Conservation (phyloP, 1,284 basidiomycete species). For the Testicularia cyperi region DNA sequence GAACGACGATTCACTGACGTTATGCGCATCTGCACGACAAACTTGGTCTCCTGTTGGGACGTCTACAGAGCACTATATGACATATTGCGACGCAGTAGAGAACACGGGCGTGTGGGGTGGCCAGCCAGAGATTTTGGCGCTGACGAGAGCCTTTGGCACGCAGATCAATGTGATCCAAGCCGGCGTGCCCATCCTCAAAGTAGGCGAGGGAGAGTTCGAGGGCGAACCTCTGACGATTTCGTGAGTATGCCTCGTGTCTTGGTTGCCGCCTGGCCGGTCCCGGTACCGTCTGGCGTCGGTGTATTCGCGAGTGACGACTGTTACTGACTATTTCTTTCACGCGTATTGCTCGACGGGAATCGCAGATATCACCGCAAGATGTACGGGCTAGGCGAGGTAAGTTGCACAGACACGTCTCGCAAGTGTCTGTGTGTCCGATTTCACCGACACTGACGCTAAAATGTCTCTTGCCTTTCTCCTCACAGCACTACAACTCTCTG, state of each 20-base stretch:
- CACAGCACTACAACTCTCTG: slow-evolving; percentile 56
- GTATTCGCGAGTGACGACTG: too few species aligned
- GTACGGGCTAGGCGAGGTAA: slow-evolving; percentile 56
- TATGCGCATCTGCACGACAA: neutral
- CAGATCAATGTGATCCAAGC: slow-evolving; percentile 91
- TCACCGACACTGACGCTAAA: neutral
- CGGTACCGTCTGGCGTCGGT: too few species aligned
- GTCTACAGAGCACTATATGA: slow-evolving; percentile 69
- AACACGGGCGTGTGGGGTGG: slow-evolving; percentile 92
- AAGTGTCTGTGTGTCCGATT: neutral
- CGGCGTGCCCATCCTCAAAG: slow-evolving; percentile 71
- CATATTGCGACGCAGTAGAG: slow-evolving; percentile 78
- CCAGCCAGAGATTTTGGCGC: slow-evolving; percentile 90
- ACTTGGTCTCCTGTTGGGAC: neutral
- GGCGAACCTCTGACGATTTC: slow-evolving; percentile 44
- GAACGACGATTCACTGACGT: too few species aligned
- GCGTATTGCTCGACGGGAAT: too few species aligned
- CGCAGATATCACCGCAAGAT: slow-evolving; percentile 51
- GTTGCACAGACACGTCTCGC: slow-evolving; percentile 1
- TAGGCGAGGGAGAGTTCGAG: slow-evolving; percentile 69
- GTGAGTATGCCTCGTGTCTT: too few species aligned
- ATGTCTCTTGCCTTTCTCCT: neutral
- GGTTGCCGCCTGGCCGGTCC: too few species aligned
- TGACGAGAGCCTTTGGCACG: slow-evolving; percentile 78
- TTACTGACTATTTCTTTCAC: too few species aligned